phyloP scores from a whole-genome alignment of 176 grass and related monocot genomes.

The Rhynchospora pubera region DNA sequence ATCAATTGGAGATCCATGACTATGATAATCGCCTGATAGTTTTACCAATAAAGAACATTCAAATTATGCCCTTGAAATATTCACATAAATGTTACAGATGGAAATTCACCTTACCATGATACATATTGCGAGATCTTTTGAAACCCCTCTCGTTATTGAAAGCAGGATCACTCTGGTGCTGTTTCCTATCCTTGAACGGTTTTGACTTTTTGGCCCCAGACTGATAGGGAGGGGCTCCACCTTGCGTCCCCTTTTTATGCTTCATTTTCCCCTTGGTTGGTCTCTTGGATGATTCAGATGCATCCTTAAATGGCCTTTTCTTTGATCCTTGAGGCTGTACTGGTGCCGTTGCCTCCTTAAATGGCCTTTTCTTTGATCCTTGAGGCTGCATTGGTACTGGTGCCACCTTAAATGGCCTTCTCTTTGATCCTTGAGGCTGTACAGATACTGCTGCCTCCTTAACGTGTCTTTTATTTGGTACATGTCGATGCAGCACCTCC shows the following conservation, averaged over 20 bases:
- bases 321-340: not conserved
- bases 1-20: not conserved
- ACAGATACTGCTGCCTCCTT: not conserved
- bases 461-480: not conserved
- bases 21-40: constrained; percentile 16
- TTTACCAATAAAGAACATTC: constrained; percentile 4
- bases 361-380: not conserved
- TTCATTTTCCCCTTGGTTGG: constrained; percentile 8
- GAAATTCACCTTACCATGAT: not conserved
- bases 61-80: not conserved
- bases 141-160: not conserved
- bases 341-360: not conserved
- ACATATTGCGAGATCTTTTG: not conserved
- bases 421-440: not conserved
- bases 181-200: constrained; percentile 2
- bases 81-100: not conserved
- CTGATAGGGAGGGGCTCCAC: not conserved
- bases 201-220: not conserved
- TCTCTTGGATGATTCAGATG: constrained; percentile 6
- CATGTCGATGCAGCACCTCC: not conserved
- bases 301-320: constrained; percentile 7
- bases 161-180: not conserved
- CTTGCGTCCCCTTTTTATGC: not conserved
- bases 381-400: not conserved
- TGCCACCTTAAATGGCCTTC: not conserved